Percentiles rank a stretch among this genome's conserved stretches.
phyloP scores from a whole-genome alignment of 2,329 filamentous ascomycete species.

The Scopulariopsis brevicaulis region DNA sequence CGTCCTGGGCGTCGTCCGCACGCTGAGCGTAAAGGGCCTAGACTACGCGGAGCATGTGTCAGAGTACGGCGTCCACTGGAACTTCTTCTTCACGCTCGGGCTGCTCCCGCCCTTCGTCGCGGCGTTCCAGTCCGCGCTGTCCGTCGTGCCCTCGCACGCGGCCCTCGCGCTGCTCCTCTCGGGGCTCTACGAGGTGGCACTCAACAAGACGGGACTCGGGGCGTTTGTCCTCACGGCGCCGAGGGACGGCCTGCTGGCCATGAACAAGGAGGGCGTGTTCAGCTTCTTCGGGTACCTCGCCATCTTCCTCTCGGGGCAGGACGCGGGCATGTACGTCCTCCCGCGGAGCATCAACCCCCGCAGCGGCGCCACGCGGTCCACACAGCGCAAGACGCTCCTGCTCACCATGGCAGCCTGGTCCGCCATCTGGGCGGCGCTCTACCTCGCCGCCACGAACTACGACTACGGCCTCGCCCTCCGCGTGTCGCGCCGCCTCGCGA shows the following conservation, averaged over 20 bases:
- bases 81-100: constrained; percentile 96
- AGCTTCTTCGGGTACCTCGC: constrained; percentile 89
- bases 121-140: constrained; percentile 62
- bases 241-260: constrained; percentile 66
- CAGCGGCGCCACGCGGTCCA: constrained; percentile 24
- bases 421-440: constrained; percentile 57
- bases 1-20: constrained; percentile 65
- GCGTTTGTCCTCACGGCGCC: constrained; percentile 74
- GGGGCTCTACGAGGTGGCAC: constrained; percentile 58
- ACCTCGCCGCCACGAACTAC: constrained; percentile 56
- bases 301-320: constrained; percentile 86
- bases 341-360: constrained; percentile 41
- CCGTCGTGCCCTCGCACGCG: constrained; percentile 65
- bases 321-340: constrained; percentile 68
- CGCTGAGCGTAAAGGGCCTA: constrained; percentile 83
- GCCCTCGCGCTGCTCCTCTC: constrained; percentile 59
- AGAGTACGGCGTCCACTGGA: constrained; percentile 98
- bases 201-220: constrained; percentile 71
- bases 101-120: constrained; percentile 84
- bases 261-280: constrained; percentile 92
- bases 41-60: constrained; percentile 96
- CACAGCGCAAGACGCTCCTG: constrained; percentile 46
- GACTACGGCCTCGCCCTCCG: constrained; percentile 59
- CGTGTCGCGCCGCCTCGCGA: constrained; percentile 83
- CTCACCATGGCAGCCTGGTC: constrained; percentile 54